These are phyloP conservation scores for Ramularia endophylla DNA, from an alignment of 2,329 filamentous ascomycete species.

Conservation along the genomic window DNA sequence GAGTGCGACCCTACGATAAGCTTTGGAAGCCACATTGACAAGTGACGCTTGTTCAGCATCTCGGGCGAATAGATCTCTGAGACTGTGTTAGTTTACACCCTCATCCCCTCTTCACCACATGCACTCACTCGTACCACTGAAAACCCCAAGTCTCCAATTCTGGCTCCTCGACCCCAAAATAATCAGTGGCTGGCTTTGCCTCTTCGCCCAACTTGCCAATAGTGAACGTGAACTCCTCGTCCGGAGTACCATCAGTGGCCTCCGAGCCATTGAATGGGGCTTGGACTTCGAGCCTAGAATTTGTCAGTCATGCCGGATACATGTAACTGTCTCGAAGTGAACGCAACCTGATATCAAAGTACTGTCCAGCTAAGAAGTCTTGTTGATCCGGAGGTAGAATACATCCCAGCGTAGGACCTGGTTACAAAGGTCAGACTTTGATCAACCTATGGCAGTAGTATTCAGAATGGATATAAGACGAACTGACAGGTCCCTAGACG, in stretches of 20 bases:
- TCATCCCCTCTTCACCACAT: no score
- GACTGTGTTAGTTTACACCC: no score
- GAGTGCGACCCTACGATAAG: conserved; percentile 68
- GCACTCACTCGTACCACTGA: conserved; percentile 64
- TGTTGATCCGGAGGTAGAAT: conserved; percentile 58
- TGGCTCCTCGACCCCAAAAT: conserved; percentile 65
- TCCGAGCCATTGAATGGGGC: conserved; percentile 62
- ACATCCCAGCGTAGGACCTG: conserved; percentile 49
- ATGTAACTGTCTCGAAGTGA: conserved; percentile 54
- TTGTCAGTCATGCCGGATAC: neutral
- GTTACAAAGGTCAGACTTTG: conserved; percentile 27
- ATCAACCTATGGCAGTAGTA: conserved; percentile 5
- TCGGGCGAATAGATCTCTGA: conserved; percentile 63
- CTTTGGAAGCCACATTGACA: conserved; percentile 75
- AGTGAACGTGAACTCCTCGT: conserved; percentile 69
- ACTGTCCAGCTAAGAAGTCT: conserved; percentile 78
- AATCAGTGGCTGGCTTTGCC: conserved; percentile 54
- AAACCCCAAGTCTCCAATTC: conserved; percentile 76
- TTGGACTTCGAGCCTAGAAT: no score
- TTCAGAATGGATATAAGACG: no score
- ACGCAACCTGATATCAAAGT: conserved; percentile 72
- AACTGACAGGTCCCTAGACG: conserved; percentile 53
- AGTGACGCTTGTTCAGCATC: conserved; percentile 63
- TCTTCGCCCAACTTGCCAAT: conserved; percentile 59
- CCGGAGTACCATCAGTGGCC: conserved; percentile 59